Evolutionary conservation across 2,329 filamentous ascomycete species (phyloP).

Genomic region (Diaporthe sp.): DNA sequence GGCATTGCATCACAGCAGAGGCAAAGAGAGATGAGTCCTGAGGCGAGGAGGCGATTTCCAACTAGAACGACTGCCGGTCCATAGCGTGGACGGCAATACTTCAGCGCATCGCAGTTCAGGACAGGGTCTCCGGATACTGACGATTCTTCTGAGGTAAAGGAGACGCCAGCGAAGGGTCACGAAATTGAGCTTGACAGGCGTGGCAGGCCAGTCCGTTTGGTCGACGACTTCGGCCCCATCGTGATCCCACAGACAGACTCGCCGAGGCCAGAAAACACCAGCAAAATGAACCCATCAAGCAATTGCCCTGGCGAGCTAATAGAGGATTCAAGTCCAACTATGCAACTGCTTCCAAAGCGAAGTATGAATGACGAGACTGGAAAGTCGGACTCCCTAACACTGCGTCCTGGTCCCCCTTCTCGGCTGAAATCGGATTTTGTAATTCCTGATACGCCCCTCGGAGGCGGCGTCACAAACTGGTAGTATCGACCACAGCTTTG

Average conservation of each 20-base stretch:
- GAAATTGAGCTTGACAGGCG: background rate
- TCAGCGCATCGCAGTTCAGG: slow-evolving; percentile 22
- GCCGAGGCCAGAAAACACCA: background rate
- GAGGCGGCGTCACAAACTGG: background rate
- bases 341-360: slow-evolving; percentile 25
- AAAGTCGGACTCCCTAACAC: background rate
- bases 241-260: slow-evolving; percentile 20
- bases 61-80: background rate
- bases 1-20: slow-evolving; percentile 22
- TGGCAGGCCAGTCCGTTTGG: background rate
- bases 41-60: slow-evolving; percentile 33
- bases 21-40: background rate
- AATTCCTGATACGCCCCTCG: background rate
- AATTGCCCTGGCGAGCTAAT: background rate
- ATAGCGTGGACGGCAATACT: slow-evolving; percentile 20
- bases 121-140: slow-evolving; percentile 18
- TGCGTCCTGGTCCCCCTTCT: slow-evolving; percentile 27
- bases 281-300: background rate
- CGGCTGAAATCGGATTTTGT: background rate
- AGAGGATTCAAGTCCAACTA: background rate
- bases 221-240: background rate
- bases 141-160: background rate
- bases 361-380: background rate
- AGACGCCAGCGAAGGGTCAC: background rate
- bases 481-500: background rate